Evolutionary conservation across 305 asterid genomes (phyloP).

Genomic region (Rubia tinctorum): DNA sequence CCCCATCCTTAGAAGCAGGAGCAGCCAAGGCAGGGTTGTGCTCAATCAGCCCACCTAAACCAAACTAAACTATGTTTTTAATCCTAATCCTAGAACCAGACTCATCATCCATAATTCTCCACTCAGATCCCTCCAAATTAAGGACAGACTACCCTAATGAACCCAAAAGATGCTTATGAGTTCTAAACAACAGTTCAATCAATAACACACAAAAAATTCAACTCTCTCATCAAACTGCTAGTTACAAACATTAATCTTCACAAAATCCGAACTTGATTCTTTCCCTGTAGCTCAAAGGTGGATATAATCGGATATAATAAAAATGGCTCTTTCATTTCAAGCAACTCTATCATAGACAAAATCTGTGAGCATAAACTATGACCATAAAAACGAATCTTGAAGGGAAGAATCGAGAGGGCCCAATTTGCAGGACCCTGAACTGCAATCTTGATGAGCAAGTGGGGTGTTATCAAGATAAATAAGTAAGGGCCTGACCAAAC

Average conservation of each 20-base stretch:
- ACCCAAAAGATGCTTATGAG: conserved; percentile 1
- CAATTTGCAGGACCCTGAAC: conserved; percentile 15
- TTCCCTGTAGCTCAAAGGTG: background rate
- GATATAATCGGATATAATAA: background rate
- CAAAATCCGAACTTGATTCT: conserved; percentile 2
- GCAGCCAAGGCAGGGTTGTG: conserved; percentile 90
- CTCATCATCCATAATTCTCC: conserved; percentile 44
- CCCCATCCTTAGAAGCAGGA: conserved; percentile 75
- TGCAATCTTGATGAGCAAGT: conserved; percentile 24
- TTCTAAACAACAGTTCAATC: conserved; percentile 1
- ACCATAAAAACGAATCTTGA: conserved; percentile 5
- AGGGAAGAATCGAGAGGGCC: conserved; percentile 15
- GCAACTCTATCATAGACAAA: background rate
- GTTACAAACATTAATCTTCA: background rate
- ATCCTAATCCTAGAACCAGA: conserved; percentile 5
- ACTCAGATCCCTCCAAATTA: conserved; percentile 15
- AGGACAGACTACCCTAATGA: background rate
- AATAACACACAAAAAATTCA: background rate
- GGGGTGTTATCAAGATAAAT: conserved; percentile 30
- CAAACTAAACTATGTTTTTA: conserved; percentile 66
- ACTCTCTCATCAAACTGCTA: conserved; percentile 5
- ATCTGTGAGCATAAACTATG: background rate
- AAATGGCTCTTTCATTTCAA: background rate
- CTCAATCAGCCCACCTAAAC: too few species aligned
- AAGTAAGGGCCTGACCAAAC: conserved; percentile 31